Evolutionary conservation across 2,329 filamentous ascomycete species (phyloP), one percentile per base, ranked within the genome.

Genomic region (Pochonia chlamydosporia): DNA sequence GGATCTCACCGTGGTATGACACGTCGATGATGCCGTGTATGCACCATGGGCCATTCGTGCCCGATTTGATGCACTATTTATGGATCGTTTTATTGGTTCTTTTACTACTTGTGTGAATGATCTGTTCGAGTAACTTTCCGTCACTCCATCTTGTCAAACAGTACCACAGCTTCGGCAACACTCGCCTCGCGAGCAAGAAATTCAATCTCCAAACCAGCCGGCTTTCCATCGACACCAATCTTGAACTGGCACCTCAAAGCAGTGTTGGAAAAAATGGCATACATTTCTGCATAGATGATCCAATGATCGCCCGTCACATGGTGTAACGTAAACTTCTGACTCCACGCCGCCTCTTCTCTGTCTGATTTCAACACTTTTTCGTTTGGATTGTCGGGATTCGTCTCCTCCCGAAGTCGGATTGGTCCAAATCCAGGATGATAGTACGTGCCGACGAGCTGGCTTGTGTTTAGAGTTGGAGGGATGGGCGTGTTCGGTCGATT

Each of bases 391-490:
- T 48, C 14, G 0, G 51, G 50, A 18, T 56, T 35, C 3, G 48
- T 36, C n/a, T 53, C 47, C 13, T 52, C 50, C 3, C 45, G 42
- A 8, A 63, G 45, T 1, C 49, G 43, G 8, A 63, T 44, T 3
- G 33, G 46, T 20, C 56, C 56, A 56, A 74, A 75, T 2, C 63
- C 71, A 3, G 67, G 64, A 44, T 76, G 63, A 49, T 59, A 65
- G 51, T 75, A 77, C 1, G 61, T 69, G 2, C 74, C 74, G 1
- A 58, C 53, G 11, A 62, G 49, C 1, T 51, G 45, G 50, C 69
- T 69, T 33, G 55, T 56, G 13, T 56, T 49, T 3, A 74, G 53
- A 1, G 68, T 62, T 13, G 59, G 59, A 7, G 67, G 66, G 25
- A 70, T 37, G 1, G 65, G 58, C 10, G 64, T 63, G 1, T 59